Conservation (phyloP, 352 stramenopile genomes). For the Globisporangium solare region DNA sequence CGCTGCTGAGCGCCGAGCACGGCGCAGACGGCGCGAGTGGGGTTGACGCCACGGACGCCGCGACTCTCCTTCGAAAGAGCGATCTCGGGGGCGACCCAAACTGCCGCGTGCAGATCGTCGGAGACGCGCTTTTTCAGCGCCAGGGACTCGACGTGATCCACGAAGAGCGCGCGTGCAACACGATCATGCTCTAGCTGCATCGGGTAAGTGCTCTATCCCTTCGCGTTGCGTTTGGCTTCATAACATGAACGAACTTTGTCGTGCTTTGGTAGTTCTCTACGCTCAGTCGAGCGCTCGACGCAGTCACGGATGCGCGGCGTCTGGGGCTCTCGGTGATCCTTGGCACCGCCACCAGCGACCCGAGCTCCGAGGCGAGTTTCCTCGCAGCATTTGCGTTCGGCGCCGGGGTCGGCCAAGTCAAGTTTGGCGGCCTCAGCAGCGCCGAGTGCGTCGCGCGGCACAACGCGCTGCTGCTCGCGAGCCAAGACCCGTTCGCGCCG, state of each 20-base stretch:
- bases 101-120: constrained; percentile 49
- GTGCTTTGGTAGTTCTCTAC: constrained; percentile 32
- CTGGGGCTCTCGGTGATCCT: constrained; percentile 53
- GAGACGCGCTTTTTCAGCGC: constrained; percentile 23
- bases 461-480: constrained; percentile 45
- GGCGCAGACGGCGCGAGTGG: constrained; percentile 22
- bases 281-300: constrained; percentile 36
- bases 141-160: constrained; percentile 37
- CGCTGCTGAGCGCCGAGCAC: constrained; percentile 43
- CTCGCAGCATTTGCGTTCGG: constrained; percentile 46
- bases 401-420: constrained; percentile 54
- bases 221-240: no score
- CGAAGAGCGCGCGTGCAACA: constrained; percentile 60
- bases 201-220: neutral
- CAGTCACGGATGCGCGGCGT: constrained; percentile 38
- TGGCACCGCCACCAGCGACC: constrained; percentile 27
- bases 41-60: neutral
- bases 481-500: constrained; percentile 35
- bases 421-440: constrained; percentile 54
- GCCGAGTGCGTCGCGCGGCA: constrained; percentile 47
- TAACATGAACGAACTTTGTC: no score
- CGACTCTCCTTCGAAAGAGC: neutral
- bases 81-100: constrained; percentile 37
- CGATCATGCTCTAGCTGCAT: constrained; percentile 43
- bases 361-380: constrained; percentile 27